Evolutionary conservation across 2,329 filamentous ascomycete species (phyloP).

Genomic region (Trichophyton simii): DNA sequence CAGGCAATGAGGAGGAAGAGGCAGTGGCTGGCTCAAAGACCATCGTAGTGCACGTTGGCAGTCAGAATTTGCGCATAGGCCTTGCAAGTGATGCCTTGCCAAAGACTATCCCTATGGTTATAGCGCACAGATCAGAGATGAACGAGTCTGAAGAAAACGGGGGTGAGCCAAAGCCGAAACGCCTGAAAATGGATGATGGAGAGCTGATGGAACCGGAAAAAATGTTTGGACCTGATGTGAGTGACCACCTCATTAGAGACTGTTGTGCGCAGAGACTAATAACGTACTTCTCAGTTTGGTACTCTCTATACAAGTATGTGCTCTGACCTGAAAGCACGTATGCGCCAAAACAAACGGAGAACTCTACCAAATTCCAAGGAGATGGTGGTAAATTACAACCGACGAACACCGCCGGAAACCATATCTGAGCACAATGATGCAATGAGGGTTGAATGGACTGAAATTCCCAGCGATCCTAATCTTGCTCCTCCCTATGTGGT

Average conservation of each 20-base stretch:
- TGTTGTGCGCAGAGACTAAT: background rate
- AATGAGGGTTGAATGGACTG: conserved; percentile 89
- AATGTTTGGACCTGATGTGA: conserved; percentile 74
- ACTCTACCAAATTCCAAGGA: conserved; percentile 97
- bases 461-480: conserved; percentile 47
- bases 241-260: conserved; percentile 15
- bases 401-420: conserved; percentile 65
- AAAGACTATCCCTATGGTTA: conserved; percentile 85
- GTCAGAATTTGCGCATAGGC: conserved; percentile 87
- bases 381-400: conserved; percentile 87
- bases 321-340: conserved; percentile 73
- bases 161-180: conserved; percentile 62
- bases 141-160: conserved; percentile 76
- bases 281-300: conserved; percentile 36
- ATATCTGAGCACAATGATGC: conserved; percentile 94
- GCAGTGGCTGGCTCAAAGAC: conserved; percentile 71
- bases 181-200: conserved; percentile 46
- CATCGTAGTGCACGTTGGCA: conserved; percentile 89
- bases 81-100: conserved; percentile 92
- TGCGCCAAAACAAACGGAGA: conserved; percentile 87
- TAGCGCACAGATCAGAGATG: conserved; percentile 64
- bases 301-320: conserved; percentile 66
- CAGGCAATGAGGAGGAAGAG: conserved; percentile 42
- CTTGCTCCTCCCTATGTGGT: conserved; percentile 67
- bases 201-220: conserved; percentile 50